Evolutionary conservation across 1,284 basidiomycete genomes (phyloP), one percentile per base, ranked within the genome.

Genomic region (Puccinia novopanici): DNA sequence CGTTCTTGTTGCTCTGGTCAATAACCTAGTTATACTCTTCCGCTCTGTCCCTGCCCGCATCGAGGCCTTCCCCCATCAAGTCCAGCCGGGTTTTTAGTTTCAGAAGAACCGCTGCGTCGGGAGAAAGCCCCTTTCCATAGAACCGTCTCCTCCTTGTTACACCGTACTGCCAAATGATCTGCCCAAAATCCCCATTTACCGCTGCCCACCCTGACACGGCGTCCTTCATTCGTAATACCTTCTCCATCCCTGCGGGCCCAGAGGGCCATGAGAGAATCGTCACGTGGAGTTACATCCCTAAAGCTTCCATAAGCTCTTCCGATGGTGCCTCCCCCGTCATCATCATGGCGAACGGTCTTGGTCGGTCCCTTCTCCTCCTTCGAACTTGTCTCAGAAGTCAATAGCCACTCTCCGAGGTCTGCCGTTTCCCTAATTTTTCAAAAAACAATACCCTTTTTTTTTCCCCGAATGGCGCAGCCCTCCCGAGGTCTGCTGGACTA

Each of bases 401-500:
- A 34, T 34, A 34, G 1, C 34, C 34, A 4, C 34, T 34, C 34
- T 34, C 34, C 34, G 34, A 34, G 34, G 2, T 34, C 34, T 34
- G 34, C 34, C 34, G 34, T 34, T 2, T 34, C 34, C 34, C 34
- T 34, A 1, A 34, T 34, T 34, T 34, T 34, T 34, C 34, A 34
- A 2, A 34, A 1, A 34, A 34, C 4, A 34, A 1, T 4, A 34
- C 4, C 4, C 4, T 34, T 34, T 34, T 4, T 34, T 34, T 34
- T 34, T 34, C 34, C 34, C 34, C 34, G 34, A 34, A 34, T 34
- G 34, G 34, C 34, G 34, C 34, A 75, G 73, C 73, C 12, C 48
- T 75, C 42, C 73, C 73, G 17, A 75, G 73, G 48, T 75, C 73
- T 30, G 73, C 73, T 48, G 73, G 73, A 61, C 73, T 75, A 61